Evolutionary conservation across 179 eudicot species (phyloP), one percentile per base, ranked within the genome.

Genomic region (Spinacia oleracea): DNA sequence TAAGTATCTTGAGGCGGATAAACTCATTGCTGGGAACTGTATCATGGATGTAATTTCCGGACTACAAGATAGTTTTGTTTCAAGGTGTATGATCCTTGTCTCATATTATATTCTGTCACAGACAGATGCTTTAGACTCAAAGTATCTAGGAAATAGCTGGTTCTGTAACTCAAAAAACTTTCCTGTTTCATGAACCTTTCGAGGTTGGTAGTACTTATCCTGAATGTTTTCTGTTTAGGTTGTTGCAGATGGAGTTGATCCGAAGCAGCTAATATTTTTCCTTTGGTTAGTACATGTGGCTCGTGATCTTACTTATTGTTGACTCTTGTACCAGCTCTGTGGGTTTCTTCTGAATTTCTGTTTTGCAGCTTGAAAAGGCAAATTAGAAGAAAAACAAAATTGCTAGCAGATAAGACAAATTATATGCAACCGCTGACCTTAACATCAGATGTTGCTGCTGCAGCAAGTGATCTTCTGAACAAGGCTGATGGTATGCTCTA

Each of bases 211-310:
- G 56, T 25, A 69, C 31, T 75, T 50, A 38, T 58, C 31, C 53
- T 43, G 48, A 55, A 53, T 42, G 58, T 35, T 77, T 66, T 77
- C 23, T 27, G 74, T 74, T 77, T 73, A 96, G 99, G 79, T 88
- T 53, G 84, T 86, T 89, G 89, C 87, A 42, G 91, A 86, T 80
- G 97, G 93, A 69, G 84, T 89, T 84, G 93, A 93, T 83, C 96
- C 90, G 65, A 88, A 86, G 85, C 90, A 85, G 79, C 90, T 89
- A 72, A 89, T 92, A 15, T 92, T 96, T 85, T 85, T 80, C 81
- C 79, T 82, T 72, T 89, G 98, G 99, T 92, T 81, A 79, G 58
- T 74, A 55, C 32, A 46, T 63, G 8, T 63, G 38, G 68, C 21
- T 51, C 20, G 23, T 46, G n/a, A 66, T 70, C 14, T 75, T n/a